phyloP scores from a whole-genome alignment of 257 asterid species.

The Lycium ferocissimum region DNA sequence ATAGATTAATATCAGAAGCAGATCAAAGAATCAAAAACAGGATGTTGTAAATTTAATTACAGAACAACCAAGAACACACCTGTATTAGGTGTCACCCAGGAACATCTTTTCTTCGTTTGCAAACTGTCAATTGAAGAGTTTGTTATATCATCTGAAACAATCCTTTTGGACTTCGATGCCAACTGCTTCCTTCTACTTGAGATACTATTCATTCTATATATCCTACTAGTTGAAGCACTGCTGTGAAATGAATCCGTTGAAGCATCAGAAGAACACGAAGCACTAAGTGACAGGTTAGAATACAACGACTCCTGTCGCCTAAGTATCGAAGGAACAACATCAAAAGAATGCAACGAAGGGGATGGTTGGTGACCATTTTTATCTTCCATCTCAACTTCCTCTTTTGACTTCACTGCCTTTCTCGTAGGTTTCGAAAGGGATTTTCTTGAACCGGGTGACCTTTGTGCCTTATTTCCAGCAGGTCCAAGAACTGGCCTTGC shows the following conservation, averaged over 20 bases:
- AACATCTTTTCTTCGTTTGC: slow-evolving; percentile 76
- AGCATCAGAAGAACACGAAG: slow-evolving; percentile 95
- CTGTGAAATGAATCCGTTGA: slow-evolving; percentile 90
- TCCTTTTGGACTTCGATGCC: slow-evolving; percentile 23
- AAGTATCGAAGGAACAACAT: slow-evolving; percentile 45
- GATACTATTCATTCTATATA: slow-evolving; percentile 49
- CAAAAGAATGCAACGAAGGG: slow-evolving; percentile 38
- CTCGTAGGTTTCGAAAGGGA: slow-evolving; percentile 33
- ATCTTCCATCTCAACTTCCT: slow-evolving; percentile 42
- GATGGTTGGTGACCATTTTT: slow-evolving; percentile 33
- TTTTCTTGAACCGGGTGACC: slow-evolving; percentile 31
- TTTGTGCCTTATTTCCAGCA: slow-evolving; percentile 38
- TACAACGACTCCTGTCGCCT: slow-evolving; percentile 42
- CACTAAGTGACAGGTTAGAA: slow-evolving; percentile 65
- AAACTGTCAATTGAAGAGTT: slow-evolving; percentile 44
- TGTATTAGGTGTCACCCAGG: slow-evolving; percentile 92
- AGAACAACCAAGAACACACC: slow-evolving; percentile 50
- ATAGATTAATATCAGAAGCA: neutral
- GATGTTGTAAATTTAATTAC: slow-evolving; percentile 42
- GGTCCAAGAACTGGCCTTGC: slow-evolving; percentile 41
- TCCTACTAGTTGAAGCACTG: slow-evolving; percentile 86
- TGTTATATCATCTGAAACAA: slow-evolving; percentile 23
- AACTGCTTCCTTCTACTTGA: slow-evolving; percentile 61
- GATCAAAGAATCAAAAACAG: neutral
- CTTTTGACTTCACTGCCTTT: slow-evolving; percentile 39